Percentiles rank a stretch among this genome's conserved stretches.
phyloP scores from a whole-genome alignment of 257 asterid species.

The Henckelia pumila region DNA sequence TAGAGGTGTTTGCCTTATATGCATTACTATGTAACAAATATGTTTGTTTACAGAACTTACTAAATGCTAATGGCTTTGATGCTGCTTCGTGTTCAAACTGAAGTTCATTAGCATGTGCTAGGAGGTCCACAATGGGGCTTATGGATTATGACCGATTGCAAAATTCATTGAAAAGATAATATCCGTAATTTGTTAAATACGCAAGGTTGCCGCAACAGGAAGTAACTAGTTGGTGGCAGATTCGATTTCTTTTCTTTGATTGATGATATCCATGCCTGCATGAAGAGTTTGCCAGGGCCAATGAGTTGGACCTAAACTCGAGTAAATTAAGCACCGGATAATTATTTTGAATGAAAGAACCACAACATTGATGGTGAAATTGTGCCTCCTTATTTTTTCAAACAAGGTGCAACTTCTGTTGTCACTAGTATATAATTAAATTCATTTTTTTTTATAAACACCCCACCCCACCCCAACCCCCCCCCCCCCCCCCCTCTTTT shows the following conservation, averaged over 20 bases:
- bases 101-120: neutral
- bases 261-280: neutral
- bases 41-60: neutral
- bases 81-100: neutral
- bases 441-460: too few species aligned
- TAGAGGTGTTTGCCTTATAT: neutral
- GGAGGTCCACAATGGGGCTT: neutral
- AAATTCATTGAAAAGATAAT: neutral
- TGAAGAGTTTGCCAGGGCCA: neutral
- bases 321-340: neutral
- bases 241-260: neutral
- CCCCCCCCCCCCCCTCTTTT: too few species aligned
- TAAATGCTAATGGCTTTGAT: neutral
- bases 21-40: too few species aligned
- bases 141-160: neutral
- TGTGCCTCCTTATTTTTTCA: too few species aligned
- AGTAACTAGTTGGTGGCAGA: neutral
- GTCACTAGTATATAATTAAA: too few species aligned
- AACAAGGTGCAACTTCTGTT: too few species aligned
- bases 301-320: neutral
- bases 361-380: neutral
- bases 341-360: neutral
- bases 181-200: neutral
- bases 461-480: too few species aligned
- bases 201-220: neutral